A percentile compares a stretch with the other conserved stretches of the same genome.
phyloP scores from a whole-genome alignment of 331 rosid species.

The Arachis monticola region DNA sequence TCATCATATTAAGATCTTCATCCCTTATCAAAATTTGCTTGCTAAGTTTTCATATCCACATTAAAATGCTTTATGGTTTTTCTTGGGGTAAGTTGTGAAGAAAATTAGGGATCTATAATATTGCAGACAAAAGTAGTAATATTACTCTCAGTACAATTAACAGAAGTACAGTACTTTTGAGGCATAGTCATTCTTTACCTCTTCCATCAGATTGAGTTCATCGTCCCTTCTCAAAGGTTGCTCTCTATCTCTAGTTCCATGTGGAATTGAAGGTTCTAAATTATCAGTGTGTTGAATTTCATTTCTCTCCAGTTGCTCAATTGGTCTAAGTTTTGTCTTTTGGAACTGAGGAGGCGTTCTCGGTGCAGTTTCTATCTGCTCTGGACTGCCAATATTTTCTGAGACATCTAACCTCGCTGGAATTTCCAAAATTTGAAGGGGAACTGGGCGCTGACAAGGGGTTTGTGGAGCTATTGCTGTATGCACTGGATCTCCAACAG shows the following conservation, averaged over 20 bases:
- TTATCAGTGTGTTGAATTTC: constrained; percentile 37
- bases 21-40: constrained; percentile 40
- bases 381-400: constrained; percentile 31
- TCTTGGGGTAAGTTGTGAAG: constrained; percentile 12
- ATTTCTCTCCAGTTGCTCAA: constrained; percentile 49
- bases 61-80: constrained; percentile 35
- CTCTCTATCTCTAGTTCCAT: constrained; percentile 39
- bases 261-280: constrained; percentile 33
- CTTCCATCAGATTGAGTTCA: constrained; percentile 45
- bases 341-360: constrained; percentile 60
- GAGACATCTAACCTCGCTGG: constrained; percentile 33
- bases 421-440: constrained; percentile 37
- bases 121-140: too few species aligned
- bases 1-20: constrained; percentile 44
- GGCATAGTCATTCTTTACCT: constrained; percentile 53
- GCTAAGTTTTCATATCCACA: constrained; percentile 32
- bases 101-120: not conserved
- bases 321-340: constrained; percentile 38
- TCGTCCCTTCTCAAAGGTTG: constrained; percentile 36
- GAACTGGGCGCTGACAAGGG: constrained; percentile 44
- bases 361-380: constrained; percentile 57
- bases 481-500: constrained; percentile 35
- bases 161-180: constrained; percentile 7
- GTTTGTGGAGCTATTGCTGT: constrained; percentile 54
- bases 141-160: too few species aligned